A percentile compares a stretch with the other conserved stretches of the same genome.
Evolutionary conservation across 305 asterid species (phyloP).

Genomic region (Fraxinus sp.): DNA sequence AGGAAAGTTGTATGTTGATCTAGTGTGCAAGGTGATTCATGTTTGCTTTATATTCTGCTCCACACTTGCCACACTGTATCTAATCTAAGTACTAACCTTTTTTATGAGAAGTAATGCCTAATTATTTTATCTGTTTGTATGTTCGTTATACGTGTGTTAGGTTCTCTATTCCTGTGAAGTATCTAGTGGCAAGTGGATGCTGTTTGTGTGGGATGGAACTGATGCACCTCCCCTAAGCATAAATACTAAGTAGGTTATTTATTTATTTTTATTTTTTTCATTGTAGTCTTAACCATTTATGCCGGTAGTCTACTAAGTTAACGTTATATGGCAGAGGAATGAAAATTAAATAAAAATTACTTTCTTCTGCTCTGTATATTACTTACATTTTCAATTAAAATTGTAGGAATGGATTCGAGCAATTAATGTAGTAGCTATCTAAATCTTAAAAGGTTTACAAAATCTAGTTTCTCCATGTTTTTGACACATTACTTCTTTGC

Average conservation of each 20-base stretch:
- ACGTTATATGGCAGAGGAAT: not conserved
- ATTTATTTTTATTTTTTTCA: not conserved
- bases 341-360: not conserved
- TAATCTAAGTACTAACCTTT: not conserved
- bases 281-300: not conserved
- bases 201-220: conserved; percentile 38
- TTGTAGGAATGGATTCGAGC: not conserved
- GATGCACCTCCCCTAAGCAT: conserved; percentile 28
- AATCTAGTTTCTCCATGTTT: not conserved
- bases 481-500: not conserved
- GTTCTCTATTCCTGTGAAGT: conserved; percentile 24
- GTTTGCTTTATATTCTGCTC: not conserved
- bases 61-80: not conserved
- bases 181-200: conserved; percentile 27
- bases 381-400: not conserved
- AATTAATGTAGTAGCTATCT: not conserved
- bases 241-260: conserved; percentile 9
- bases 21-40: not conserved
- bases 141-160: conserved; percentile 6
- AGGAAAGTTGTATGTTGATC: not conserved
- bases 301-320: not conserved
- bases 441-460: not conserved
- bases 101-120: not conserved
- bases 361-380: not conserved
- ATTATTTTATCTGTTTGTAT: not conserved